Conservation (phyloP, 257 asterid genomes). For the Solanum raphanifolium region DNA sequence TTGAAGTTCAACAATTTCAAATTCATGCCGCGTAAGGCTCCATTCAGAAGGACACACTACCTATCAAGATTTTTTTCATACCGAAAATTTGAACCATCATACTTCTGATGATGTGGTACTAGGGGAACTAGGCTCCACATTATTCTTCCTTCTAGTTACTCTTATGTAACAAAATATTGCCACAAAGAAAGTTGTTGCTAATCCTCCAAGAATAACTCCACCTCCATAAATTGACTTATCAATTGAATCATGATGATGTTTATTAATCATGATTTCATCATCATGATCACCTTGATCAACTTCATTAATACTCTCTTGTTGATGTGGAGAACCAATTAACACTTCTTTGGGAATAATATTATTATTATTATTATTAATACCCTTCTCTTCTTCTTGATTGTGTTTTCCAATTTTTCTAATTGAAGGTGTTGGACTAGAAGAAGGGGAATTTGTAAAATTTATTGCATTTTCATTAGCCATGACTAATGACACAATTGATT, state of each 20-base stretch:
- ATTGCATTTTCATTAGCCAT: background rate
- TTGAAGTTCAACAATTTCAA: accelerated
- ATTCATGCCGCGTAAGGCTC: accelerated
- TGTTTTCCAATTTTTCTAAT: constrained; percentile 11
- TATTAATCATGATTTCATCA: background rate
- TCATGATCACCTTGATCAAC: background rate
- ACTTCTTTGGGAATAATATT: background rate
- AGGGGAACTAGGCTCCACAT: constrained; percentile 12
- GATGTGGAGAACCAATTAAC: background rate
- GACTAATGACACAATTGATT: constrained; percentile 2
- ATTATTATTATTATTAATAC: background rate
- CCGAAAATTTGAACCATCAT: background rate
- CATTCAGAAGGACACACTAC: too few relatives aligned
- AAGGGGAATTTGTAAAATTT: background rate
- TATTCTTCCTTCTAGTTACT: constrained; percentile 37
- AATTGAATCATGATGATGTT: constrained; percentile 4
- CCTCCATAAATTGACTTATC: constrained; percentile 25
- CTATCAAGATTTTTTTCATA: background rate
- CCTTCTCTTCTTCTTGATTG: background rate
- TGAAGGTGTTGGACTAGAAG: background rate
- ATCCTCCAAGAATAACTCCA: constrained; percentile 26
- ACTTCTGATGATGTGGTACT: background rate
- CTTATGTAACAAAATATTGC: constrained; percentile 57
- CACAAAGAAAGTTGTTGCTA: constrained; percentile 30
- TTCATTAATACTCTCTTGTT: background rate